Evolutionary conservation across 371 early-diverging fungal species (phyloP), one percentile per base, ranked within the genome.

Genomic region (Mortierella sp.): DNA sequence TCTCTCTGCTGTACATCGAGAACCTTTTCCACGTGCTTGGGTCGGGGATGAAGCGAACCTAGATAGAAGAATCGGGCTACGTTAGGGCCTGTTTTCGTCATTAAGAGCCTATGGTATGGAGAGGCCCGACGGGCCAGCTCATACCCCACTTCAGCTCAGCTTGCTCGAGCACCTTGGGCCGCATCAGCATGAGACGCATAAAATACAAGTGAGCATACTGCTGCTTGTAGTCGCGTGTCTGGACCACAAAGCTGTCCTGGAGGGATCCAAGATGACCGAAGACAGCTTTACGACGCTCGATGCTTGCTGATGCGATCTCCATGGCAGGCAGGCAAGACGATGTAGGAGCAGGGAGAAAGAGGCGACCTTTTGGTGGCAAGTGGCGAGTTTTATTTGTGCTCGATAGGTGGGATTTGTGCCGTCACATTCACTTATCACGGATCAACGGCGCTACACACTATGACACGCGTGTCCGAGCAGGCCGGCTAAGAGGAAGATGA

Each of bases 201-300:
- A 87, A 95, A 80, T 97, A 97, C 14, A 96, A 67, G 57, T 90
- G 88, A 28, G 96, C 91, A 81, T 90, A 97, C 78, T 97, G 96
- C 54, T 89, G 90, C 47, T 81, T 80, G 78, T 91, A 96, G 18
- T 82, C 60, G 10, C 84, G 82, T 28, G 87, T 72, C 31, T 78
- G 81, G 58, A 91, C 71, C 0, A 82, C 14, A 49, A 91, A 85
- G 26, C 58, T 52, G 2, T 84, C 78, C 45, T 82, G 80, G 10
- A 84, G 64, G 24, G 66, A 61, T 9, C 69, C 59, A 3, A 83
- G 67, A 47, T 80, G 69, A 45, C 85, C 83, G 49, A 65, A 82
- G 0, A 49, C 59, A 7, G 84, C 78, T 26, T 43, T 59, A 12
- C 61, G 76, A 12, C 76, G 64, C 14, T 65, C 41, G 26, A 69